Conservation (phyloP, 305 asterid species). For the Fraxinus angustifolia region DNA sequence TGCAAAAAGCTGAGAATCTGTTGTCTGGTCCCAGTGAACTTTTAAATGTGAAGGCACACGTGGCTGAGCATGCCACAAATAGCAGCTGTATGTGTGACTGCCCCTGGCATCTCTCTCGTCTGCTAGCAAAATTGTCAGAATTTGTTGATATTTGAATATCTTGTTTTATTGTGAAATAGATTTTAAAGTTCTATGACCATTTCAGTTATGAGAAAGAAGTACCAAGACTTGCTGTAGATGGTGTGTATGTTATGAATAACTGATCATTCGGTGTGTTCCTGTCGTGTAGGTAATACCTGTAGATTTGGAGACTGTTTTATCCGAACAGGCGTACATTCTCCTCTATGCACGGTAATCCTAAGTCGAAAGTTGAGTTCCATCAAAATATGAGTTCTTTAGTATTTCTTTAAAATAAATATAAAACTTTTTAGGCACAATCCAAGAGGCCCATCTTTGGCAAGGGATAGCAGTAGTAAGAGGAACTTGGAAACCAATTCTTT, state of each 20-base stretch:
- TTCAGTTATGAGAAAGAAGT: too few species aligned
- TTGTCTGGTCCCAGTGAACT: not conserved
- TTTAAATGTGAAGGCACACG: not conserved
- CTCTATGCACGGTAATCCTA: constrained; percentile 46
- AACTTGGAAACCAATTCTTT: constrained; percentile 35
- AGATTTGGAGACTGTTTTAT: constrained; percentile 47
- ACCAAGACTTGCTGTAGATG: too few species aligned
- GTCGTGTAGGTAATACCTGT: constrained; percentile 44
- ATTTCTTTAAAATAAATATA: not conserved
- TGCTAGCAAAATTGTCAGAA: not conserved
- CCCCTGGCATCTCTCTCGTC: not conserved
- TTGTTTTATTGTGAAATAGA: not conserved
- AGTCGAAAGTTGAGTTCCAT: not conserved
- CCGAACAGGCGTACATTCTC: constrained; percentile 54
- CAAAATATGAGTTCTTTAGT: not conserved
- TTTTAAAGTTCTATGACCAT: too few species aligned
- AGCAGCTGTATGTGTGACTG: not conserved
- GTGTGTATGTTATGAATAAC: too few species aligned
- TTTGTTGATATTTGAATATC: not conserved
- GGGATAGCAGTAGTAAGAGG: constrained; percentile 28
- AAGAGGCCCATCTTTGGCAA: constrained; percentile 25
- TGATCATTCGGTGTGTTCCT: not conserved
- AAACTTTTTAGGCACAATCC: constrained; percentile 33
- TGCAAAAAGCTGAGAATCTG: not conserved
- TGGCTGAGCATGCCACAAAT: not conserved